Base-by-base conservation (phyloP, 306 rosid species). In the Sechiopsis laciniata region DNA sequence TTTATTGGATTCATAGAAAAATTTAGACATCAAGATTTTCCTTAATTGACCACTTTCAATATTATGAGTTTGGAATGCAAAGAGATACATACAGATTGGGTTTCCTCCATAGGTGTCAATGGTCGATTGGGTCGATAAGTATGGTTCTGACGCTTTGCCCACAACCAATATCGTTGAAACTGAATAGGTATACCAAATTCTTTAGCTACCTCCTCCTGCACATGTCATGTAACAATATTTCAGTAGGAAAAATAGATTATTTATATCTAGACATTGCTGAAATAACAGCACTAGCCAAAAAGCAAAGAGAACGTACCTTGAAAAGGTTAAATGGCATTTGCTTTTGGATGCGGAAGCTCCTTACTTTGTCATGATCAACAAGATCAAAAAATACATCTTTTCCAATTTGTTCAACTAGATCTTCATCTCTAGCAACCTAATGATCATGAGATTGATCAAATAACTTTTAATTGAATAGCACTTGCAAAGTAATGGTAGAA, bases 41-140 rank as follows among this genome's bases (percentile, higher is more conserved):
- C 29, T 26, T 26, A 26, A 26, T 26, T 26, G 1, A 26, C 29
- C 29, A 26, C 12, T 24, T 52, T 16, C 19, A 52, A 48, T 56
- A 20, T 56, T 55, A 56, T 13, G 16, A 52, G 62, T 56, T 56
- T 20, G 62, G 62, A 56, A 56, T 2, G 32, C 15, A 56, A 56
- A 67, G 70, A 72, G 74, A 80, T 29, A 74, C 46, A 79, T 85
- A 91, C 96, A 55, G 89, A 80, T 84, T 87, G 96, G 61, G 87
- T 58, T 88, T 89, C 96, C 77, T 89, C 94, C 58, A 77, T 22
- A 46, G 78, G 86, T 10, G 88, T 91, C 84, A 88, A 77, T 77
- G 90, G 97, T 48, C 96, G 84, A 71, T 81, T 82, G 54, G 95
- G 97, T 60, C 97, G 91, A 78, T 91, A 91, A 3, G 97, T 89